Percentiles rank a stretch among this genome's conserved stretches.
Conservation (phyloP, 345 rosid species). For the Salix purpurea region DNA sequence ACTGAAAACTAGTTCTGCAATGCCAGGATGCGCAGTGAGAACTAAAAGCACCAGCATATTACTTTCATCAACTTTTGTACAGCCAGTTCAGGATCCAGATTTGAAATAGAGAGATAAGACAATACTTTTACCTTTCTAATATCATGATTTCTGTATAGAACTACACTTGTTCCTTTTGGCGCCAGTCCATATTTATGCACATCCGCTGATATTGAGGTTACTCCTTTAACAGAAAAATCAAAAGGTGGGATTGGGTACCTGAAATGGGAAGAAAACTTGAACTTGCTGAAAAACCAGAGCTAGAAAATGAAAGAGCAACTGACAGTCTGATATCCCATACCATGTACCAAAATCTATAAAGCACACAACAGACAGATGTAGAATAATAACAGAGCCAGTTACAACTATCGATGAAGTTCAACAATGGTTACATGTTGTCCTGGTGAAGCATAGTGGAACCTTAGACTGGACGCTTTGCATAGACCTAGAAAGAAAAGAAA, state of each 20-base stretch:
- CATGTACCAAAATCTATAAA: background rate
- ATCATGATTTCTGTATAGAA: slow-evolving; percentile 89
- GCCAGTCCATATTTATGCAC: slow-evolving; percentile 97
- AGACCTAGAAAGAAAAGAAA: background rate
- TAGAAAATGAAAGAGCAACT: background rate
- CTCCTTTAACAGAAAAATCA: slow-evolving; percentile 85
- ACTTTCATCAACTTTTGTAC: background rate
- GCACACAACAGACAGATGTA: background rate
- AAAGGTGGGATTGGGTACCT: slow-evolving; percentile 82
- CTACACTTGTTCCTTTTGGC: slow-evolving; percentile 92
- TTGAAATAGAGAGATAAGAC: background rate
- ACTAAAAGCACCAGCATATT: background rate
- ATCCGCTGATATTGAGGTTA: slow-evolving; percentile 83
- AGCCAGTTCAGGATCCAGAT: background rate
- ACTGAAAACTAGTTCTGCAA: background rate
- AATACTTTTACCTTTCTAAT: slow-evolving; percentile 66
- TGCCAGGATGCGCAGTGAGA: background rate
- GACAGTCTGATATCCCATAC: background rate
- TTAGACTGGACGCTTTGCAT: background rate
- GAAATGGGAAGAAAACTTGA: slow-evolving; percentile 10
- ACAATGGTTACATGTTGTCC: background rate
- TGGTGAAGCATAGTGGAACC: background rate
- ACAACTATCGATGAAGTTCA: background rate
- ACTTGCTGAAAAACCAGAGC: background rate
- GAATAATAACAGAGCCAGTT: background rate